Evolutionary conservation across 1,284 basidiomycete species (phyloP).

Genomic region (Exobasidium rhododendri): DNA sequence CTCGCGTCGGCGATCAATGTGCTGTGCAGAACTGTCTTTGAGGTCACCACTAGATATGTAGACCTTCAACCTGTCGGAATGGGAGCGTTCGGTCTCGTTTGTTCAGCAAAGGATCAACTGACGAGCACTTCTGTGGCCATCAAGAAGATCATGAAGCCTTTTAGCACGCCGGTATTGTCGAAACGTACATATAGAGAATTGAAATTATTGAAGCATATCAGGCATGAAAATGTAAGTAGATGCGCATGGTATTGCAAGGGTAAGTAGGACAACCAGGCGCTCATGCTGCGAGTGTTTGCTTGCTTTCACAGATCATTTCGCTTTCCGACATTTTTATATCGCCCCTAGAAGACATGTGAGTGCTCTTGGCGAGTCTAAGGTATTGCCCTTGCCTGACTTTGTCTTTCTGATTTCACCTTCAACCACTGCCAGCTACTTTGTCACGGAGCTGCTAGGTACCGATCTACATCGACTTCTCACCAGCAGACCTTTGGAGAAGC

Average conservation of each 20-base stretch:
- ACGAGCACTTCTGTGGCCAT: slow-evolving; percentile 91
- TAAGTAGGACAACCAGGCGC: neutral
- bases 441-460: slow-evolving; percentile 97
- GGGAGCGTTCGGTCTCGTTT: slow-evolving; percentile 64
- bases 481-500: slow-evolving; percentile 93
- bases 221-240: slow-evolving; percentile 83
- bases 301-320: slow-evolving; percentile 77
- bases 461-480: slow-evolving; percentile 96
- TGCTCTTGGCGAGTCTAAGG: too few relatives aligned
- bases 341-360: slow-evolving; percentile 74
- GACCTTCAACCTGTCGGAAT: slow-evolving; percentile 99
- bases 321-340: slow-evolving; percentile 99
- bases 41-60: slow-evolving; percentile 81
- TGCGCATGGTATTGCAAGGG: neutral
- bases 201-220: slow-evolving; percentile 96
- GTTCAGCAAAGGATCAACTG: slow-evolving; percentile 96
- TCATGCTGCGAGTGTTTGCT: neutral
- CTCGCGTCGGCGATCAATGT: too few relatives aligned
- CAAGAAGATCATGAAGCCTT: slow-evolving; percentile 99
- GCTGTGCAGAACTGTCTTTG: slow-evolving; percentile 72
- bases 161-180: slow-evolving; percentile 93
- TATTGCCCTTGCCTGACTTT: too few relatives aligned
- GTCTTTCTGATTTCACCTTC: neutral
- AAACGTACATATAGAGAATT: slow-evolving; percentile 98
- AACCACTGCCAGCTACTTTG: slow-evolving; percentile 94